phyloP scores from a whole-genome alignment of 257 asterid species.

The Jasminum sambac region DNA sequence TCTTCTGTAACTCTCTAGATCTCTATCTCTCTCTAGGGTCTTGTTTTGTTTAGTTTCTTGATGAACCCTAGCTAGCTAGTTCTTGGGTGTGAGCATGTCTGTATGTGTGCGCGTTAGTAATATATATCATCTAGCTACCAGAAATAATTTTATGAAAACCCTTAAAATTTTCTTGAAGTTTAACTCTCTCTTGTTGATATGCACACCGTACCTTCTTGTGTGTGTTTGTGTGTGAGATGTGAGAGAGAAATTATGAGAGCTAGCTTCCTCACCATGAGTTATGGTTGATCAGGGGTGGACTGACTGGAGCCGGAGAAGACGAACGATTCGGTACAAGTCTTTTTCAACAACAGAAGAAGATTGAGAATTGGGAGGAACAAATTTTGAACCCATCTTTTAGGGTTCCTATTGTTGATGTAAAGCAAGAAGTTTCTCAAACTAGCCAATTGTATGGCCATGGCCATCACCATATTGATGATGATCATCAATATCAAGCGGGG shows the following conservation, averaged over 20 bases:
- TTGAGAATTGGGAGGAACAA: slow-evolving; percentile 79
- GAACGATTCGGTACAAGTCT: slow-evolving; percentile 53
- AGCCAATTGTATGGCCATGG: slow-evolving; percentile 34
- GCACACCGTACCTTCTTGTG: background rate
- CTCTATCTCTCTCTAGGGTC: slow-evolving; percentile 25
- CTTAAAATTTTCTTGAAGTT: background rate
- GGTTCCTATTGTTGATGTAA: slow-evolving; percentile 48
- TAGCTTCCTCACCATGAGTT: background rate
- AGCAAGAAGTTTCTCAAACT: slow-evolving; percentile 45
- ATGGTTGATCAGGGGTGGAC: slow-evolving; percentile 45
- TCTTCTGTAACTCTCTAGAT: slow-evolving; percentile 46
- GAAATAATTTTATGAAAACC: background rate
- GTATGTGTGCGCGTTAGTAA: background rate
- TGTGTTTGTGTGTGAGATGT: background rate
- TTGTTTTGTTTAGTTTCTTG: background rate
- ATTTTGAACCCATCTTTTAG: slow-evolving; percentile 44
- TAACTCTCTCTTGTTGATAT: background rate
- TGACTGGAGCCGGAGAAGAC: slow-evolving; percentile 47
- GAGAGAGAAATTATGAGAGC: too few relatives aligned
- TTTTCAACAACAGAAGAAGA: slow-evolving; percentile 60
- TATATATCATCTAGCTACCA: too few relatives aligned
- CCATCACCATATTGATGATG: slow-evolving; percentile 10
- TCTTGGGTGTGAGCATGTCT: background rate
- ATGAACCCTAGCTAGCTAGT: background rate
- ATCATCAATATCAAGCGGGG: slow-evolving; percentile 31